Base-by-base conservation (phyloP, 1,139 yeast species). In the Hemisphaericaspora xylofermentans region DNA sequence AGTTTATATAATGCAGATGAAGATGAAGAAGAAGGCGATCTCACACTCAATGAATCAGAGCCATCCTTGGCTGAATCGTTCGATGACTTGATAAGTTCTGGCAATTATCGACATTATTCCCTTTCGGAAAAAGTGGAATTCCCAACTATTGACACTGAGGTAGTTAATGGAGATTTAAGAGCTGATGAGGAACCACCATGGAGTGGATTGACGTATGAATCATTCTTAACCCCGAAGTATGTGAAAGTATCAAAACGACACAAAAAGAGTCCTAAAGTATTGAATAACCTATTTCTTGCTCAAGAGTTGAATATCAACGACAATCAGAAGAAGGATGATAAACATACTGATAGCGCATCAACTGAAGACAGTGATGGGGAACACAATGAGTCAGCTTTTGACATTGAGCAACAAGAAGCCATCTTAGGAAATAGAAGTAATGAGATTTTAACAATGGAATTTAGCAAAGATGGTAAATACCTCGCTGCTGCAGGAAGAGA, bases 401-500 rank as follows among this genome's bases (percentile, higher is more conserved):
- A 47, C 3, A 39, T 33, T 6, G 47, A 22, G 46, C 43, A 22
- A 44, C 46, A 31, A 29, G 39, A 17, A 26, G 41, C 25, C 13
- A 14, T 34, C 4, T 4, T 25, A 7, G 39, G 36, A 15, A 44
- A 46, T 19, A 46, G 45, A 14, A 42, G 53, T 12, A 67, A 67
- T 28, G 88, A 91, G 14, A 71, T 85, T 7, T 87, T 89, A 78
- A 77, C 81, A 14, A 71, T 87, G 68, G 77, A 80, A 49, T 88
- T 89, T 61, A 82, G 88, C 47, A 64, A 64, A 18, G 95, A 89
- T 63, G 97, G 97, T 7, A 82, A 79, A 57, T 88, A 74, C 56
- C 59, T 89, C 51, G 96, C 96, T 0, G 80, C 87, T 0, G 96
- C 93, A 0, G 95, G 96, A 8, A 77, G 85, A 47, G 91, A 85